Evolutionary conservation across 1,284 basidiomycete species (phyloP).

Genomic region (Ceratobasidium papillatum): DNA sequence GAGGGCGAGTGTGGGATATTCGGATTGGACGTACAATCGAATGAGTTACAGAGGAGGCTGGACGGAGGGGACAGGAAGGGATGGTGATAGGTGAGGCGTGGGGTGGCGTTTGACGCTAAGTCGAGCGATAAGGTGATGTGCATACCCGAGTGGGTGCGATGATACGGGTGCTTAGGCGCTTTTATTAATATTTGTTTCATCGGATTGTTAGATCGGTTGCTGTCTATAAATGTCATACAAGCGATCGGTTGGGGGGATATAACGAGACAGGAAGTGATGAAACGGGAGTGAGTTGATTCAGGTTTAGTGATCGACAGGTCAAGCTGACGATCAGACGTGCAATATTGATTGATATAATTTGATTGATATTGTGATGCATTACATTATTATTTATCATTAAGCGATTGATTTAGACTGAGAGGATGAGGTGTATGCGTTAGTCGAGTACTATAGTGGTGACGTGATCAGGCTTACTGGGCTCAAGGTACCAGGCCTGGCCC

Average conservation of each 20-base stretch:
- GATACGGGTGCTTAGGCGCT: not conserved
- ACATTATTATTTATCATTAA: not conserved
- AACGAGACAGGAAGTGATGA: too few species aligned
- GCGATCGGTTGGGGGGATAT: not conserved
- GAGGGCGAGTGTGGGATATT: not conserved
- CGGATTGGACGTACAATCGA: not conserved
- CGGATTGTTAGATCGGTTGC: not conserved
- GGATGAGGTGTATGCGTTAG: constrained; percentile 2
- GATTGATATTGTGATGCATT: constrained; percentile 4
- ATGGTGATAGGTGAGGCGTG: constrained; percentile 6
- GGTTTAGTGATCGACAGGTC: not conserved
- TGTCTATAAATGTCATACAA: too few species aligned
- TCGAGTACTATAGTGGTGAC: not conserved
- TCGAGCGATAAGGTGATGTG: too few species aligned
- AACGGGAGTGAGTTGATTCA: constrained; percentile 7
- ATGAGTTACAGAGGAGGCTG: not conserved
- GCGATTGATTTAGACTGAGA: too few species aligned
- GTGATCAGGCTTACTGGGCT: not conserved
- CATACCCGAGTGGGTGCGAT: not conserved
- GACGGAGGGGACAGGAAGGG: not conserved
- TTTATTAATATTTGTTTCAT: not conserved
- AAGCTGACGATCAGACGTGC: not conserved
- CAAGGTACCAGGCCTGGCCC: constrained; percentile 34
- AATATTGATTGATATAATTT: constrained; percentile 19
- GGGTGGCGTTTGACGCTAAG: constrained; percentile 1